Base-by-base conservation (phyloP, 2,329 filamentous ascomycete species). In the Pseudocercospora cruenta region DNA sequence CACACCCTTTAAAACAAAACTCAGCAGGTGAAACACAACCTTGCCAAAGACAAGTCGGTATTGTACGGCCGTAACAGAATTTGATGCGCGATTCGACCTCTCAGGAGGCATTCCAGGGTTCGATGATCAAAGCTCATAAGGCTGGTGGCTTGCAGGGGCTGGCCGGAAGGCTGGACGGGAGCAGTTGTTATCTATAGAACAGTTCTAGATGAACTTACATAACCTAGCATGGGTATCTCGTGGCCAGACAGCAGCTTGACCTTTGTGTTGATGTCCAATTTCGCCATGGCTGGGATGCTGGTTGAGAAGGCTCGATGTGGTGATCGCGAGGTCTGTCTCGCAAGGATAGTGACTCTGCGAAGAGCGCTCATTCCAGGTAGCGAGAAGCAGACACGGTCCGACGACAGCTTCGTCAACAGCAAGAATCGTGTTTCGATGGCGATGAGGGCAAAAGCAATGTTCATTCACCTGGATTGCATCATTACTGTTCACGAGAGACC, bases 201-300 rank as follows among this genome's bases (percentile, higher is more conserved):
- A 58, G 28, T 43, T 58, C 55, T 26, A 19, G 31, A 24, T 39
- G 31, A 24, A 36, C 19, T 58, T 28, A 43, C 87, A 74, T 84
- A 89, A 33, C 87, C 87, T 1, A 90, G 78, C 7, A 83, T 71
- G 8, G 87, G 87, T 49, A 90, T 89, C 19, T 88, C 83, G 75
- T 88, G 83, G 47, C 87, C 87, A 16, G 87, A 88, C 61, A 84
- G 84, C 55, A 89, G 73, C 61, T 79, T 81, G 59, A 86, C 81
- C 28, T 80, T 86, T 9, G 80, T 78, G 67, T 80, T 78, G 73
- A 86, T 81, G 19, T 77, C 77, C 10, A 85, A 72, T 33, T 74
- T 74, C 16, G 80, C 71, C 82, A 84, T 84, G 47, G 60, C 73
- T 49, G 72, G 45, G 4, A 59, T 60, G 31, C 70, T 65, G 4